Conservation (phyloP, 139 green algal genomes). For the Klebsormidium nitens region DNA sequence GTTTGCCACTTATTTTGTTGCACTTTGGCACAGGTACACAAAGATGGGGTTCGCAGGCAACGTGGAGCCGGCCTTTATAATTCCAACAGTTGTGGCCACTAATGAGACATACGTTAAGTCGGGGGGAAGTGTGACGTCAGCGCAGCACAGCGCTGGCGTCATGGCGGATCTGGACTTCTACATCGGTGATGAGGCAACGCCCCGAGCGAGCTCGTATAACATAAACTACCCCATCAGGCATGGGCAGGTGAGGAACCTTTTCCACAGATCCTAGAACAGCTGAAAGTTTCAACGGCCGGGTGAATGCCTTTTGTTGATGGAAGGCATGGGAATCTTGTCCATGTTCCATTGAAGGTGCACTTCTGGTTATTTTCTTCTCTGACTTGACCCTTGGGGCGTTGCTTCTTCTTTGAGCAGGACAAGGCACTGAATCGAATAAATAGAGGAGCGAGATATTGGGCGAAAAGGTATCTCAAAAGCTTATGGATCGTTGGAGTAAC, state of each 20-base stretch:
- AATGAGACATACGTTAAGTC: constrained; percentile 2
- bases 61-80: constrained; percentile 53
- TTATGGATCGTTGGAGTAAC: too few relatives aligned
- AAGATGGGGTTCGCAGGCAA: constrained; percentile 72
- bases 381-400: too few relatives aligned
- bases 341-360: too few relatives aligned
- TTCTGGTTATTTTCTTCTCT: too few relatives aligned
- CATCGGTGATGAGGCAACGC: constrained; percentile 57
- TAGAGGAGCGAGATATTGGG: too few relatives aligned
- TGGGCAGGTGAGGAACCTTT: constrained; percentile 37
- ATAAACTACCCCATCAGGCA: constrained; percentile 58
- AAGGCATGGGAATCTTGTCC: too few relatives aligned
- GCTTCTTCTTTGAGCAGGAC: too few relatives aligned
- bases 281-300: too few relatives aligned
- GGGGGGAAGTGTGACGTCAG: not conserved
- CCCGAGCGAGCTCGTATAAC: constrained; percentile 16
- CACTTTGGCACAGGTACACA: constrained; percentile 36
- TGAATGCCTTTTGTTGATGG: too few relatives aligned
- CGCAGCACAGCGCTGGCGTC: constrained; percentile 20
- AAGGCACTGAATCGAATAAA: too few relatives aligned
- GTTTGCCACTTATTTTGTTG: not conserved
- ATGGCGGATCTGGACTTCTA: constrained; percentile 62
- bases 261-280: too few relatives aligned
- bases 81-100: constrained; percentile 55
- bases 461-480: too few relatives aligned